Evolutionary conservation across 2,329 filamentous ascomycete species (phyloP).

Genomic region (Venturia asperata): DNA sequence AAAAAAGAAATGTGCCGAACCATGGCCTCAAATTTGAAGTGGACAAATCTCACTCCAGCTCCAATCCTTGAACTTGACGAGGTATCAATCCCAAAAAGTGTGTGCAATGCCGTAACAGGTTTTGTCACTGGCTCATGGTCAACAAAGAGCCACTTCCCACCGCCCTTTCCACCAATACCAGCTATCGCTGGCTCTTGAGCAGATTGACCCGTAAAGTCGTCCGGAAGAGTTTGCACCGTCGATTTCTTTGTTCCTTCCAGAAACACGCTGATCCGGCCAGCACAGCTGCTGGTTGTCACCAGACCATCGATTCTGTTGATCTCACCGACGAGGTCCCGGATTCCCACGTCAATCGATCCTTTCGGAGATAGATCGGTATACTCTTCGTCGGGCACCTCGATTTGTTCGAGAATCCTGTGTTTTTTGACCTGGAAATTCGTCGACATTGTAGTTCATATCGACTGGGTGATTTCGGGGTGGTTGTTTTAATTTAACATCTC

Average conservation of each 20-base stretch:
- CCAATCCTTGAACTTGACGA: neutral
- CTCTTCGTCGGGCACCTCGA: slow-evolving; percentile 59
- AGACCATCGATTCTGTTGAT: slow-evolving; percentile 70
- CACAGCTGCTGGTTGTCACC: slow-evolving; percentile 90
- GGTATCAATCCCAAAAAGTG: slow-evolving; percentile 22
- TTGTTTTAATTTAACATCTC: neutral
- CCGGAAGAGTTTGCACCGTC: slow-evolving; percentile 15
- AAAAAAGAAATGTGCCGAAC: slow-evolving; percentile 40
- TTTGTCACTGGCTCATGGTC: slow-evolving; percentile 64
- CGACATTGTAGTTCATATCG: slow-evolving; percentile 10
- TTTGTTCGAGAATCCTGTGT: slow-evolving; percentile 60
- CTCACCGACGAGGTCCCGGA: slow-evolving; percentile 67
- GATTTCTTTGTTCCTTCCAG: slow-evolving; percentile 61
- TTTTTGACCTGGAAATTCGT: slow-evolving; percentile 51
- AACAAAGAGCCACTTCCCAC: slow-evolving; percentile 79
- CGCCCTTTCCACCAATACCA: slow-evolving; percentile 75
- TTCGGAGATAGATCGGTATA: slow-evolving; percentile 86
- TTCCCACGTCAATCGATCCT: slow-evolving; percentile 73
- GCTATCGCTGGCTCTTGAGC: slow-evolving; percentile 37
- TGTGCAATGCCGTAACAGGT: slow-evolving; percentile 19
- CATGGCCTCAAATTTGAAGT: slow-evolving; percentile 94
- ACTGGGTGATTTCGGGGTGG: neutral
- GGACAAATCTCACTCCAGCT: slow-evolving; percentile 30
- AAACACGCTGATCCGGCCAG: slow-evolving; percentile 80
- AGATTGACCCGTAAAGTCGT: slow-evolving; percentile 10